These are phyloP conservation scores for Coprinellus aureogranulatus DNA, from an alignment of 768 basidiomycete genomes.

Conservation along the genomic window DNA sequence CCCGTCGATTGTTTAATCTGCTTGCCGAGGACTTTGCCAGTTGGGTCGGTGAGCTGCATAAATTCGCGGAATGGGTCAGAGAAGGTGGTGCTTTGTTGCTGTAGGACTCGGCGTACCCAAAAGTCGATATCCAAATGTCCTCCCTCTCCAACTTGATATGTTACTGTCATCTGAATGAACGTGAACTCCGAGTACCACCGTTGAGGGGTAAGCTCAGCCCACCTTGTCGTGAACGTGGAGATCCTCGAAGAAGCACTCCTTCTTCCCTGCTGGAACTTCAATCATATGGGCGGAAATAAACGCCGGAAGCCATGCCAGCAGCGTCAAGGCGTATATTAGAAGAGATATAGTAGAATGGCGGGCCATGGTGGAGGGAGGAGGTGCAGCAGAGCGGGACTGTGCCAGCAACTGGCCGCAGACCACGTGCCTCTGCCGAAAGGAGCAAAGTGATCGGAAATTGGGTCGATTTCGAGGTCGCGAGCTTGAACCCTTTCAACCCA, in stretches of 20 bases:
- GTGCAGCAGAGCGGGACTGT: background rate
- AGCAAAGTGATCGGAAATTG: constrained; percentile 8
- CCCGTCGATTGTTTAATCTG: constrained; percentile 89
- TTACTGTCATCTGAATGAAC: constrained; percentile 85
- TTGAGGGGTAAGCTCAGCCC: constrained; percentile 1
- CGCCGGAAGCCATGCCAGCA: constrained; percentile 41
- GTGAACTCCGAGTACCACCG: constrained; percentile 6
- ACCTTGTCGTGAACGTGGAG: constrained; percentile 89
- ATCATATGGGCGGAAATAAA: constrained; percentile 65
- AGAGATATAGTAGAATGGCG: constrained; percentile 35
- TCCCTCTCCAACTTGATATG: constrained; percentile 97
- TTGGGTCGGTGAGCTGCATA: constrained; percentile 76
- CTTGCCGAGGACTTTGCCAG: constrained; percentile 63
- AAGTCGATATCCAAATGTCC: constrained; percentile 98
- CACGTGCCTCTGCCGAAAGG: constrained; percentile 8
- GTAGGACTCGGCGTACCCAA: constrained; percentile 55
- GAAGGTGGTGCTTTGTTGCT: background rate
- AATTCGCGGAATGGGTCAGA: constrained; percentile 8
- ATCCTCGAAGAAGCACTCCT: constrained; percentile 97
- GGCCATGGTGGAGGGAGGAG: constrained; percentile 19
- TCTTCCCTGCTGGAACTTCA: constrained; percentile 72
- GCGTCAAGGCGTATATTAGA: constrained; percentile 36
- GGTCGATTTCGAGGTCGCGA: constrained; percentile 12
- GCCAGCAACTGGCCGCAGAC: constrained; percentile 3
- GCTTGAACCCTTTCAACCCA: constrained; percentile 19